Conservation (phyloP, 176 grass and related monocot genomes). For the Eleusine indica region DNA sequence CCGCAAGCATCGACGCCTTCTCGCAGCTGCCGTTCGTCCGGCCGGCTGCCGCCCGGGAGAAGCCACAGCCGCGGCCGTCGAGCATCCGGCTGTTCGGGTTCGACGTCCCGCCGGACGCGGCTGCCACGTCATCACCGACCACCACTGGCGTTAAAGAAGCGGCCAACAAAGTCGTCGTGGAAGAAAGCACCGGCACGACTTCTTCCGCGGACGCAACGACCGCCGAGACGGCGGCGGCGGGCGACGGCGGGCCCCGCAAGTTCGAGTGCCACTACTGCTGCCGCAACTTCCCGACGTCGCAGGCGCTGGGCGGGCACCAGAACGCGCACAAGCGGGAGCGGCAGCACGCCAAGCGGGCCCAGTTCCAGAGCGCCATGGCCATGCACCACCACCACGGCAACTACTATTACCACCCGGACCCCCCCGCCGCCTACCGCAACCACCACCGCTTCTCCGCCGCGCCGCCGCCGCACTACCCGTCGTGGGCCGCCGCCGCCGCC, state of each 20-base stretch:
- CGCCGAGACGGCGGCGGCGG: no score
- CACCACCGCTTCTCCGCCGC: no score
- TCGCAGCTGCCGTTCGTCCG: constrained; percentile 78
- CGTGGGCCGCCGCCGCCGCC: no score
- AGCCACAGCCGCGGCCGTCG: constrained; percentile 1
- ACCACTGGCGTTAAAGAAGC: constrained; percentile 1
- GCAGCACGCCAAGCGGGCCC: constrained; percentile 70
- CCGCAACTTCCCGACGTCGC: constrained; percentile 86
- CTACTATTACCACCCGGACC: no score
- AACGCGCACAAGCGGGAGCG: constrained; percentile 93
- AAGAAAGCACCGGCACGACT: constrained; percentile 10
- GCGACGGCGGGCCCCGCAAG: constrained; percentile 32
- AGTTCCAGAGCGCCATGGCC: constrained; percentile 56
- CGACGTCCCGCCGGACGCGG: constrained; percentile 56
- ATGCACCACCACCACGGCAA: background rate
- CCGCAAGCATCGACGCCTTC: constrained; percentile 65
- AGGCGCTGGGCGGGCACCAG: constrained; percentile 83
- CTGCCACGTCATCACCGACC: background rate
- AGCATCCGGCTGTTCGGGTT: constrained; percentile 79
- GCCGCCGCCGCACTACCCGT: background rate
- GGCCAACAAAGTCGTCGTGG: background rate
- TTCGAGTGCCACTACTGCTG: constrained; percentile 97
- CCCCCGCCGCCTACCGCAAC: no score
- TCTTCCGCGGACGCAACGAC: background rate
- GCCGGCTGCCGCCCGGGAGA: background rate